Evolutionary conservation across 495 filamentous ascomycete genomes (phyloP).

Genomic region (Lentithecium fluviatile): DNA sequence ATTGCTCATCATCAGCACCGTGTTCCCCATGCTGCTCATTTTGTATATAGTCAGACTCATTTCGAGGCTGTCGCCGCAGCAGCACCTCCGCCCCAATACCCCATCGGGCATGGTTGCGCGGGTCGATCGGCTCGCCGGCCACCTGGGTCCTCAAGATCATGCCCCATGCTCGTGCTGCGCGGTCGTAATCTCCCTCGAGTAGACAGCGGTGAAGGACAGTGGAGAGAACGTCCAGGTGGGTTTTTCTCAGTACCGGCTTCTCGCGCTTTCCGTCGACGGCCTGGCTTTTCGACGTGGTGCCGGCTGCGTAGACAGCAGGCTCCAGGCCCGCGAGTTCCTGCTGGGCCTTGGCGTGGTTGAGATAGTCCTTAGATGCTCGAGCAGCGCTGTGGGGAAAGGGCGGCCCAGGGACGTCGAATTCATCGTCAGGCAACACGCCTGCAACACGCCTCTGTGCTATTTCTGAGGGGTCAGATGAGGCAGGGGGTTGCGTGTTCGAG

Average conservation of each 20-base stretch:
- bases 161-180: slow-evolving; percentile 65
- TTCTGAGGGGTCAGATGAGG: slow-evolving; percentile 14
- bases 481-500: slow-evolving; percentile 22
- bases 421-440: slow-evolving; percentile 26
- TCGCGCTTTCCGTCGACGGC: slow-evolving; percentile 8
- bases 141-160: slow-evolving; percentile 60
- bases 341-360: slow-evolving; percentile 15
- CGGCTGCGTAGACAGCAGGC: slow-evolving; percentile 34
- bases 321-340: slow-evolving; percentile 29
- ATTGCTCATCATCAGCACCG: neutral
- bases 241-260: slow-evolving; percentile 44
- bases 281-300: slow-evolving; percentile 16
- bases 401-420: slow-evolving; percentile 29
- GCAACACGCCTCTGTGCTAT: slow-evolving; percentile 30
- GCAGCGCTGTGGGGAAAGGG: slow-evolving; percentile 43
- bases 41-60: neutral
- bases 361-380: slow-evolving; percentile 5
- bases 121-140: slow-evolving; percentile 53
- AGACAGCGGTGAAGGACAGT: slow-evolving; percentile 63
- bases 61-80: slow-evolving; percentile 37
- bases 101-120: slow-evolving; percentile 59
- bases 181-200: slow-evolving; percentile 58
- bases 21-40: neutral
- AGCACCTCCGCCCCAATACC: slow-evolving; percentile 70
- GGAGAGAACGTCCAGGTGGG: slow-evolving; percentile 60